A percentile compares a stretch with the other conserved stretches of the same genome.
These are phyloP conservation scores for Laetiporus sulphureus DNA, from an alignment of 1,284 basidiomycete species.

Conservation along the genomic window DNA sequence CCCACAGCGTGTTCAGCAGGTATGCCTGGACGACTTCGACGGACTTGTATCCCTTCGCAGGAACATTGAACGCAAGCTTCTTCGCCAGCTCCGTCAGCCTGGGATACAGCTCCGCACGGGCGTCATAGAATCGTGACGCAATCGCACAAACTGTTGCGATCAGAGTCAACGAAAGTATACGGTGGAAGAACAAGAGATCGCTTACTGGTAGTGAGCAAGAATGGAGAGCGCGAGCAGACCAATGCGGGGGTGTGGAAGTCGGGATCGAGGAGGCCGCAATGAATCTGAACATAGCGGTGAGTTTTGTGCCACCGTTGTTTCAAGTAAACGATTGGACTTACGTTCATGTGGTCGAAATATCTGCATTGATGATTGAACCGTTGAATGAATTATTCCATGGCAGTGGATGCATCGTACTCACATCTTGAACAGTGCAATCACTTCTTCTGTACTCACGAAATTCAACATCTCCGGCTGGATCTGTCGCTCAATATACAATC, in stretches of 20 bases:
- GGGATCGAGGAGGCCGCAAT: conserved; percentile 69
- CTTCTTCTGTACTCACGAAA: conserved; percentile 79
- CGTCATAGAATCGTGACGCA: conserved; percentile 84
- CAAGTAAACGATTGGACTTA: conserved; percentile 28
- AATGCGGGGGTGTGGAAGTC: conserved; percentile 89
- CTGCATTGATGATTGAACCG: too few relatives aligned
- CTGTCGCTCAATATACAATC: conserved; percentile 86
- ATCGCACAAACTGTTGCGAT: conserved; percentile 77
- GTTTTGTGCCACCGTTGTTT: conserved; percentile 10
- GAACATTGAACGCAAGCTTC: conserved; percentile 89
- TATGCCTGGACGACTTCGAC: conserved; percentile 95
- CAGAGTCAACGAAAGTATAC: conserved; percentile 5
- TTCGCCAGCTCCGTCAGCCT: conserved; percentile 80
- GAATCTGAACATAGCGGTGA: conserved; percentile 41
- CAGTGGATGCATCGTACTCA: conserved; percentile 40
- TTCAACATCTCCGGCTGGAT: conserved; percentile 86
- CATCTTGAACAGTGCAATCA: conserved; percentile 89
- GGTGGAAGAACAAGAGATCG: conserved; percentile 18
- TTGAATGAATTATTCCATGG: too few relatives aligned
- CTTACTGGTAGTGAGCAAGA: conserved; percentile 87
- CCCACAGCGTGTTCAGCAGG: conserved; percentile 77
- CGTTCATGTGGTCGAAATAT: conserved; percentile 74
- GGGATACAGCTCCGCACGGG: conserved; percentile 78
- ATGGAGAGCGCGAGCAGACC: conserved; percentile 88
- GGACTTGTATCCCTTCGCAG: conserved; percentile 84